Evolutionary conservation across 2,329 filamentous ascomycete species (phyloP).

Genomic region (Stemphylium vesicarium): DNA sequence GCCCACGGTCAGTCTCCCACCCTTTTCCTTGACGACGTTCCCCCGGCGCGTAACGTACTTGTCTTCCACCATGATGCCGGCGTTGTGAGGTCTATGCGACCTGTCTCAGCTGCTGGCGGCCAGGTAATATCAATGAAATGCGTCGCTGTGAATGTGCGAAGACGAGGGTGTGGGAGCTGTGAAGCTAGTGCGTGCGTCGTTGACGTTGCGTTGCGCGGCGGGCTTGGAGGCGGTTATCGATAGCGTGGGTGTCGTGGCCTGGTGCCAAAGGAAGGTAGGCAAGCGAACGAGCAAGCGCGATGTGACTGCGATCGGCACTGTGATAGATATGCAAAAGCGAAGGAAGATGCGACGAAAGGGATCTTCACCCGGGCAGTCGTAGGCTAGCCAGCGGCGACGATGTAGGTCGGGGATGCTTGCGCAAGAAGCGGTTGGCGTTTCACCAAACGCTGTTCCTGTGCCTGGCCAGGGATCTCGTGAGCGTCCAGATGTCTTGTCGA

Average conservation of each 20-base stretch:
- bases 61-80: slow-evolving; percentile 47
- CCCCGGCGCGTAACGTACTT: slow-evolving; percentile 42
- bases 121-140: not conserved
- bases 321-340: not conserved
- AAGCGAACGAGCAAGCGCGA: slow-evolving; percentile 2
- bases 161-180: not conserved
- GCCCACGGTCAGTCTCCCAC: slow-evolving; percentile 30
- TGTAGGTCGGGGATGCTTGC: slow-evolving; percentile 12
- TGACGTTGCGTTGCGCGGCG: slow-evolving; percentile 8
- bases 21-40: not conserved
- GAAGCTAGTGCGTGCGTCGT: slow-evolving; percentile 7
- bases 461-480: slow-evolving; percentile 11
- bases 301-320: not conserved
- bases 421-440: slow-evolving; percentile 42
- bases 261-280: not conserved
- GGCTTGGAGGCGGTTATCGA: slow-evolving; percentile 8
- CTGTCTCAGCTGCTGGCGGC: slow-evolving; percentile 6
- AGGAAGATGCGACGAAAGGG: slow-evolving; percentile 1
- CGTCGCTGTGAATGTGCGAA: not conserved
- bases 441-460: slow-evolving; percentile 40
- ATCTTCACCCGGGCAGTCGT: not conserved
- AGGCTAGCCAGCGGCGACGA: slow-evolving; percentile 1
- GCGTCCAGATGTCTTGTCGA: slow-evolving; percentile 6
- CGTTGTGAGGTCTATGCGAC: slow-evolving; percentile 18
- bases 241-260: slow-evolving; percentile 7